Evolutionary conservation across 345 rosid genomes (phyloP).

Genomic region (Moricandia arvensis): DNA sequence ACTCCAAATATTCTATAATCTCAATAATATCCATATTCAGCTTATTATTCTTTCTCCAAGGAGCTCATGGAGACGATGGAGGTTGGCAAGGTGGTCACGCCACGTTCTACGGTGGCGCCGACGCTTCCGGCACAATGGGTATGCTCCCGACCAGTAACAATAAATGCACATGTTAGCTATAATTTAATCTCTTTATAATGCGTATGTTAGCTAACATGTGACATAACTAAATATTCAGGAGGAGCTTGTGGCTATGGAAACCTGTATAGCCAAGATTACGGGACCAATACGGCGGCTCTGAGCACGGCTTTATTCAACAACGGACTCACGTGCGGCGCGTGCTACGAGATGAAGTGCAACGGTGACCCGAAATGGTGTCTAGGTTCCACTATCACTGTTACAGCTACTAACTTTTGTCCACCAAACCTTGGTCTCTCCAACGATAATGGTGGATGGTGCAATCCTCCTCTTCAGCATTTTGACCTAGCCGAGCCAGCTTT

Average conservation of each 20-base stretch:
- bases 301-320: constrained; percentile 81
- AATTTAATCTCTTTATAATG: background rate
- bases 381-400: constrained; percentile 58
- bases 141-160: background rate
- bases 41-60: constrained; percentile 25
- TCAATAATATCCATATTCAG: constrained; percentile 14
- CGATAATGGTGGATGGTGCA: constrained; percentile 97
- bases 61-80: constrained; percentile 51
- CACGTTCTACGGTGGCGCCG: constrained; percentile 80
- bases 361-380: constrained; percentile 73
- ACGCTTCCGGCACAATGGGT: constrained; percentile 91
- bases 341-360: constrained; percentile 70
- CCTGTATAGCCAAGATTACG: constrained; percentile 70
- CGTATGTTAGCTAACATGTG: constrained; percentile 14
- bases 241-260: constrained; percentile 87
- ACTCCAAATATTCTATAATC: constrained; percentile 14
- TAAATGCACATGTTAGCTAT: background rate
- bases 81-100: constrained; percentile 78
- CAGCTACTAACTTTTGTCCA: constrained; percentile 89
- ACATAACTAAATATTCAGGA: constrained; percentile 39
- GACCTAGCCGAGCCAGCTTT: constrained; percentile 97
- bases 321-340: constrained; percentile 76
- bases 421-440: constrained; percentile 71
- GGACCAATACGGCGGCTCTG: constrained; percentile 74
- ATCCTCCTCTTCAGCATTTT: constrained; percentile 95